phyloP scores from a whole-genome alignment of 1,284 basidiomycete genomes.

The Moesziomyces sp. region DNA sequence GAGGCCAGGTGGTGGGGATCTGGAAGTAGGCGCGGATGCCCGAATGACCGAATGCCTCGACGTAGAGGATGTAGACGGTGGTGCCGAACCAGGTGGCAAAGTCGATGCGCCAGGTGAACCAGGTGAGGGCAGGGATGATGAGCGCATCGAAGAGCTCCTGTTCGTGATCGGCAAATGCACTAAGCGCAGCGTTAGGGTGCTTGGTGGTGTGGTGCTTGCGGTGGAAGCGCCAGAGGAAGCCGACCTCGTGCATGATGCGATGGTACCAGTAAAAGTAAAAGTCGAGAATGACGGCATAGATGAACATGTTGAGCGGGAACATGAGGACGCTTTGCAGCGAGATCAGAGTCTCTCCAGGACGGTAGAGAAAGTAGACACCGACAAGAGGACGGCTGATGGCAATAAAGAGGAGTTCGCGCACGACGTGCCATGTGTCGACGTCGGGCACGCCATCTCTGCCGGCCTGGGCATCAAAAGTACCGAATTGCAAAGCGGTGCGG shows the following conservation, averaged over 20 bases:
- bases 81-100: slow-evolving; percentile 46
- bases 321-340: slow-evolving; percentile 13
- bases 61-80: slow-evolving; percentile 38
- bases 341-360: slow-evolving; percentile 16
- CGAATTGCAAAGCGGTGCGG: slow-evolving; percentile 35
- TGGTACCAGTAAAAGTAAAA: slow-evolving; percentile 65
- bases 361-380: slow-evolving; percentile 35
- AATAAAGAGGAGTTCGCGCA: slow-evolving; percentile 31
- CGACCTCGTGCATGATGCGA: slow-evolving; percentile 55
- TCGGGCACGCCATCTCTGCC: slow-evolving; percentile 56
- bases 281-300: slow-evolving; percentile 45
- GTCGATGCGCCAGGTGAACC: slow-evolving; percentile 43
- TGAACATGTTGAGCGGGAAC: slow-evolving; percentile 40
- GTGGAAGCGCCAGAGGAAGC: slow-evolving; percentile 49
- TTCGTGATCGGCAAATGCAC: slow-evolving; percentile 54
- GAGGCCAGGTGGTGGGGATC: slow-evolving; percentile 48
- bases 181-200: slow-evolving; percentile 54
- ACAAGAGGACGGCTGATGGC: slow-evolving; percentile 29
- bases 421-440: slow-evolving; percentile 24
- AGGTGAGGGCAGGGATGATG: slow-evolving; percentile 49
- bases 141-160: slow-evolving; percentile 61
- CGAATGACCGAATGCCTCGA: slow-evolving; percentile 47
- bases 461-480: slow-evolving; percentile 51
- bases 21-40: slow-evolving; percentile 59
- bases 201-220: slow-evolving; percentile 57